Evolutionary conservation across 306 rosid species (phyloP), one percentile per base, ranked within the genome.

Genomic region (Notholithocarpus densiflorus): DNA sequence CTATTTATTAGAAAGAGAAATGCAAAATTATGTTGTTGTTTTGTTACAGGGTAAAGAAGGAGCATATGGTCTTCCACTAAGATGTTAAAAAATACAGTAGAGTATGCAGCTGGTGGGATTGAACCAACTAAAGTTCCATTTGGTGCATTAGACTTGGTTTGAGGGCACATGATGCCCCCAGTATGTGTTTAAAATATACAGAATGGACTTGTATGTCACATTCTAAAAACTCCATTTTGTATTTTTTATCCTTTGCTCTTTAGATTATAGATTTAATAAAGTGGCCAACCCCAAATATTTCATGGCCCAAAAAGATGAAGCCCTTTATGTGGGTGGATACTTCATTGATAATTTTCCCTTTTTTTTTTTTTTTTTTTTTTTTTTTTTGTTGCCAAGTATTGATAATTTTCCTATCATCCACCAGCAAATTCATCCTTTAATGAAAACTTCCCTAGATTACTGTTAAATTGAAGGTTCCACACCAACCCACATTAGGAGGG

Each of bases 291-390:
- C 61, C 61, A 56, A 19, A n/a, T 21, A 56, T 56, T 2, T 19
- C 59, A 19, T 19, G 20, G 10, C 23, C 9, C 21, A 55, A 55
- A 55, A 55, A 19, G 23, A 55, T 55, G 23, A 55, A 17, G 59
- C 59, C 59, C 11, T 2, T 19, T 7, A 7, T 37, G 45, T 37
- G 11, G 45, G 10, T 37, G 45, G 11, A 19, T 3, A 55, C 59
- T 19, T 55, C 10, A 55, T 19, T 37, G 23, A 55, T 19, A 54
- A 4, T 7, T 54, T 1, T 17, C 8, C 20, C 0, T 4, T 52
- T 1, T 2, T 52, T 0, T 14, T 3, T 0, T 4, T 1, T 51
- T 1, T 13, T 1, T 13, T 0, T 2, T 3, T 15, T 53, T 15
- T 18, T 4, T 54, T 17, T 54, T 17, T 5, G 0, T 5, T 1